Base-by-base conservation (phyloP, 768 basidiomycete genomes). In the Coprinopsis strossmayeri region DNA sequence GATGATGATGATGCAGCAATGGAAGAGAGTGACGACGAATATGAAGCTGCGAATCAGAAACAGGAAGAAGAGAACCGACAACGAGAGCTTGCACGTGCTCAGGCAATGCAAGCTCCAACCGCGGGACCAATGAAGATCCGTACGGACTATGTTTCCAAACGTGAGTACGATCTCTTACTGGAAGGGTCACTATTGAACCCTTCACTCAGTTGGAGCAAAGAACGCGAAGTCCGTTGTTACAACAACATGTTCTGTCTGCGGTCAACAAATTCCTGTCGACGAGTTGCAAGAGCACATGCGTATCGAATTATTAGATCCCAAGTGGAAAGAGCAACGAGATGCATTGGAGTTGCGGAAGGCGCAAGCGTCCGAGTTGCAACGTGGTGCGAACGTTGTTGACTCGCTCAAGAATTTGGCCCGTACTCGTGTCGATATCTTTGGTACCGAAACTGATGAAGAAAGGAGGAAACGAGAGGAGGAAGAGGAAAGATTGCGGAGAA, bases 231-330 rank as follows among this genome's bases (percentile, higher is more conserved):
- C 79, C 32, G 76, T 82, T 30, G 83, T 88, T 68, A 87, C n/a
- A n/a, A n/a, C 91, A 3, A 92, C 87, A 24, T 98, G 93, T 70
- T 77, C 85, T 15, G 87, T 97, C 57, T 96, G 94, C 68, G 86
- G 88, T n/a, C 94, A 98, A 64, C 87, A 92, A 65, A 89, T 99
- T 30, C 86, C 96, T 23, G 86, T 94, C 58, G 89, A 96, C 67
- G 95, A 98, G 63, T 71, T 98, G 38, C 82, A 95, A 57, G 94
- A 98, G 63, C 96, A 98, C 65, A 93, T 97, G 82, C 90, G 96
- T 57, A 98, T 98, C 61, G 96, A 99, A 63, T 67, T 97, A 53
- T 78, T 99, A 57, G 96, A 99, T 68, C 96, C 96, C 34, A 83
- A 86, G 64, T 99, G 95, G 94, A 97, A 97, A 65, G 91, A 93